Conservation (phyloP, 169 alveolate species). For the Cryptosporidium felis region DNA sequence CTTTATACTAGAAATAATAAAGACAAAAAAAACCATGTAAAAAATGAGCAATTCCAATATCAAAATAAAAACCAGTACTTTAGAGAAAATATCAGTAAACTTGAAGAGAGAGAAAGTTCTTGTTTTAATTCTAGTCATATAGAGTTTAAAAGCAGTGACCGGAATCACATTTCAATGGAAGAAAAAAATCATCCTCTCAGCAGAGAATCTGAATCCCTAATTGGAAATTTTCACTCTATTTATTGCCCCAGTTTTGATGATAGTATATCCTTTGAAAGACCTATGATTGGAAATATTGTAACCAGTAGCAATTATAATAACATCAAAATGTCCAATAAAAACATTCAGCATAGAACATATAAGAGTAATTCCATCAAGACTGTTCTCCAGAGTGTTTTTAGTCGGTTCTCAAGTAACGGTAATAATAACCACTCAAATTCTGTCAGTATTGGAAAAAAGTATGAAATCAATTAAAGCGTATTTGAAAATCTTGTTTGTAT, state of each 20-base stretch:
- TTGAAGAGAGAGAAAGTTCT: not conserved
- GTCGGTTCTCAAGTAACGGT: conserved; percentile 49
- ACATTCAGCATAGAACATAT: not conserved
- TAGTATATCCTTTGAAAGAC: conserved; percentile 13
- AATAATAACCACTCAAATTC: not conserved
- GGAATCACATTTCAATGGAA: too few relatives aligned
- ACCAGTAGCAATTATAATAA: not conserved
- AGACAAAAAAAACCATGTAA: too few relatives aligned
- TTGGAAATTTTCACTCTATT: not conserved
- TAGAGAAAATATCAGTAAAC: not conserved
- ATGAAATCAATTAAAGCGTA: conserved; percentile 54
- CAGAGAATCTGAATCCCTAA: not conserved
- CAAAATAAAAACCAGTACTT: too few relatives aligned
- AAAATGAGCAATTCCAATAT: too few relatives aligned
- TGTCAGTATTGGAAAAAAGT: conserved; percentile 18
- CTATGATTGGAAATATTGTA: conserved; percentile 24
- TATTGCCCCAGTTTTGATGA: conserved; percentile 32
- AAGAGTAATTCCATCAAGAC: conserved; percentile 53
- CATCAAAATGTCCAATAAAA: too few relatives aligned
- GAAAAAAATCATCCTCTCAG: too few relatives aligned
- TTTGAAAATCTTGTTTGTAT: too few relatives aligned
- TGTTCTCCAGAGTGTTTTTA: conserved; percentile 54
- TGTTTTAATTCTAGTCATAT: not conserved
- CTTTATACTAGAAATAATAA: too few relatives aligned
- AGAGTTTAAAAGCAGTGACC: not conserved